A percentile compares a stretch with the other conserved stretches of the same genome.
phyloP scores from a whole-genome alignment of 176 grass and related monocot genomes.

The Avena insularis region DNA sequence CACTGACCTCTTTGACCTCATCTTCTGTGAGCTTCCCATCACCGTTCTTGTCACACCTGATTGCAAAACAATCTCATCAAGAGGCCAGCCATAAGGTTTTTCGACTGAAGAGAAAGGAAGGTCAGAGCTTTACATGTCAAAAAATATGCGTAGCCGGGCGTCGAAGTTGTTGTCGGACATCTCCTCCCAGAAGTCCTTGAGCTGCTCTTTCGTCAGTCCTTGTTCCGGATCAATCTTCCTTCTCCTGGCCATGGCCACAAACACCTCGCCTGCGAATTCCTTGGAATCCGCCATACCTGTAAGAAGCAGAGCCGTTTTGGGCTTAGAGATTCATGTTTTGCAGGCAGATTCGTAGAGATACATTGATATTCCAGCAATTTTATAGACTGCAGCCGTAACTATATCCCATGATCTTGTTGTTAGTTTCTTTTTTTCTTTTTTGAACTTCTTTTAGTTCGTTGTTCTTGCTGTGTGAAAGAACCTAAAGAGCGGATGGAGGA shows the following conservation, averaged over 20 bases:
- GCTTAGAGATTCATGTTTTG: not conserved
- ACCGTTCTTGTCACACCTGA: conserved; percentile 96
- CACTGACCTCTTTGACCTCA: conserved; percentile 82
- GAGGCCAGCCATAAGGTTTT: not conserved
- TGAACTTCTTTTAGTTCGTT: not conserved
- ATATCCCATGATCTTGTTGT: not conserved
- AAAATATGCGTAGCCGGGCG: conserved; percentile 85
- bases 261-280: conserved; percentile 84
- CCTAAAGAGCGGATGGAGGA: not conserved
- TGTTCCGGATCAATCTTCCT: conserved; percentile 59
- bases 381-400: not conserved
- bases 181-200: conserved; percentile 93
- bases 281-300: conserved; percentile 96
- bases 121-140: conserved; percentile 80
- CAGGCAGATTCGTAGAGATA: not conserved
- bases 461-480: not conserved
- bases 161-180: conserved; percentile 95
- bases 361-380: not conserved
- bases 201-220: conserved; percentile 72
- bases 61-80: conserved; percentile 24
- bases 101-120: not conserved
- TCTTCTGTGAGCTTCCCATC: conserved; percentile 89
- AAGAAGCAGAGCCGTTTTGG: not conserved
- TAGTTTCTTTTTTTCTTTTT: no score
- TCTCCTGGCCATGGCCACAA: conserved; percentile 70